Percentiles rank a stretch among this genome's conserved stretches.
Evolutionary conservation across 1,284 basidiomycete genomes (phyloP).

Genomic region (Ganoderma boninense): DNA sequence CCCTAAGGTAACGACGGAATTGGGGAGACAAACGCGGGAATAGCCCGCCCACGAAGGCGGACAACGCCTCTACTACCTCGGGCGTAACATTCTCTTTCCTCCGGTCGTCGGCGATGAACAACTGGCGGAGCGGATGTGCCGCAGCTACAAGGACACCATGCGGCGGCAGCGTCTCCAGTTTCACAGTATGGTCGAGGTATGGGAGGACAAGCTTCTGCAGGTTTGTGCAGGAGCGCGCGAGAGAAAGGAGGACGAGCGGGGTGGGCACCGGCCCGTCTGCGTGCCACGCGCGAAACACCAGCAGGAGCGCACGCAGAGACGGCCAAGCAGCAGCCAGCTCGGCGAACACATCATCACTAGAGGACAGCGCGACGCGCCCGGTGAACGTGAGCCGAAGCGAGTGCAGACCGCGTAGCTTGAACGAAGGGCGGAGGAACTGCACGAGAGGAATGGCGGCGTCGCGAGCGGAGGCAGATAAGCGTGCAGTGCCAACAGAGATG

Average conservation of each 20-base stretch:
- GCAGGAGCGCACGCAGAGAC: background rate
- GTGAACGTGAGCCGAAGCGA: background rate
- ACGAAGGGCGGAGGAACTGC: background rate
- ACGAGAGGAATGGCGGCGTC: background rate
- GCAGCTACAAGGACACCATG: background rate
- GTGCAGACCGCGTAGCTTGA: background rate
- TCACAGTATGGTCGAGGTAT: background rate
- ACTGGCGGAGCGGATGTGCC: background rate
- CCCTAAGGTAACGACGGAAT: background rate
- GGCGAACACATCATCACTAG: background rate
- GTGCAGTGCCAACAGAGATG: background rate
- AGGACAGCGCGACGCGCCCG: background rate
- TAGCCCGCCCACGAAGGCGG: background rate
- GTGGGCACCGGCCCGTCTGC: background rate
- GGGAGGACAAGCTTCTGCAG: background rate
- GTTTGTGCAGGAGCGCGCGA: background rate
- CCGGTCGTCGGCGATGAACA: slow-evolving; percentile 1
- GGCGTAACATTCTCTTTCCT: background rate
- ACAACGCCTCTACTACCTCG: background rate
- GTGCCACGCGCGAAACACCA: background rate
- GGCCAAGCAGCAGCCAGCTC: background rate
- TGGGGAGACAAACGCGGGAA: background rate
- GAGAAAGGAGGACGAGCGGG: background rate
- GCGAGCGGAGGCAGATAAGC: background rate
- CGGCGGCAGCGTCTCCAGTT: background rate